A percentile compares a stretch with the other conserved stretches of the same genome.
These are phyloP conservation scores for Dactylonectria macrodidyma DNA, from an alignment of 2,329 filamentous ascomycete genomes.

Conservation along the genomic window DNA sequence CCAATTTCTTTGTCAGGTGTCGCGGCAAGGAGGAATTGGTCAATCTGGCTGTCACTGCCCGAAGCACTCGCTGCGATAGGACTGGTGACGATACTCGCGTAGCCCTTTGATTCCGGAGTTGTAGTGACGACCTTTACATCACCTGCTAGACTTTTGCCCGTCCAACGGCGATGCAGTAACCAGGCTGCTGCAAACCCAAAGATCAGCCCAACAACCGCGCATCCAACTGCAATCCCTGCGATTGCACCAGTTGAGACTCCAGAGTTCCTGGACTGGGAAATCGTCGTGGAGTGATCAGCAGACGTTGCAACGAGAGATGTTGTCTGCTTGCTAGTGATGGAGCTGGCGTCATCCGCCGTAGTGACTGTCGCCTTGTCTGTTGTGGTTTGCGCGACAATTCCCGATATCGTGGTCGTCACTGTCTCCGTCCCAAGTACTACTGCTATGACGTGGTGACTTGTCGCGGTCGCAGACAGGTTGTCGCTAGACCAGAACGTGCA, in stretches of 20 bases:
- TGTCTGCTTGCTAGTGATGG: not conserved
- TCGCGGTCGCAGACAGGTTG: too few species aligned
- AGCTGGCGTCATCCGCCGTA: not conserved
- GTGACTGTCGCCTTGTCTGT: too few species aligned
- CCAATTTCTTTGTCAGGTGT: slow-evolving; percentile 55
- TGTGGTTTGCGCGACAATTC: too few species aligned
- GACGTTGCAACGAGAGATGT: not conserved
- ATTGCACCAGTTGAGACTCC: slow-evolving; percentile 38
- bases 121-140: not conserved
- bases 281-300: not conserved
- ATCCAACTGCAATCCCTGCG: slow-evolving; percentile 51
- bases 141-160: too few species aligned
- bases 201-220: slow-evolving; percentile 46
- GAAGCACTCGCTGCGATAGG: slow-evolving; percentile 19
- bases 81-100: slow-evolving; percentile 8
- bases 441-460: too few species aligned
- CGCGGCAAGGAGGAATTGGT: slow-evolving; percentile 55
- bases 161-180: too few species aligned
- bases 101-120: not conserved
- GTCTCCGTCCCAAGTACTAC: too few species aligned
- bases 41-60: slow-evolving; percentile 44
- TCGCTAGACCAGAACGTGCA: too few species aligned
- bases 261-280: not conserved
- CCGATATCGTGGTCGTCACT: too few species aligned
- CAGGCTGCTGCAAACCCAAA: slow-evolving; percentile 46